A percentile compares a stretch with the other conserved stretches of the same genome.
These are phyloP conservation scores for Lepidium aucheri DNA, from an alignment of 345 rosid genomes.

Conservation along the genomic window DNA sequence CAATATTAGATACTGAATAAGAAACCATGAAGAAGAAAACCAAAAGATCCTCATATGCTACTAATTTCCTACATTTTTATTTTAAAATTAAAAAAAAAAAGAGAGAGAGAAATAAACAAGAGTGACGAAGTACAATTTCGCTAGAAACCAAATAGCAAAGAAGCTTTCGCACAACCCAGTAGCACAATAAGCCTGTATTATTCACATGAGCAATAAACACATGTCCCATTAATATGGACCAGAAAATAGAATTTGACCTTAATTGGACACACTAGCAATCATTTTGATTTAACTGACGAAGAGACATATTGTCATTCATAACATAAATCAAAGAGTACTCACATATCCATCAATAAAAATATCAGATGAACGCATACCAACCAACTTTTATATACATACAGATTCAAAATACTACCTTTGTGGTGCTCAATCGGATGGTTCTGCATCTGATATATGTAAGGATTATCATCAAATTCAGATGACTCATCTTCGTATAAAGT, in stretches of 20 bases:
- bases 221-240: background rate
- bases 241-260: background rate
- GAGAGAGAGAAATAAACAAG: too few relatives aligned
- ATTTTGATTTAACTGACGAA: background rate
- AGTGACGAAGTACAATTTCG: background rate
- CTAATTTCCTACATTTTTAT: background rate
- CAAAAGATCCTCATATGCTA: background rate
- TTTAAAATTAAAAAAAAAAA: too few relatives aligned
- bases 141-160: background rate
- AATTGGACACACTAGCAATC: background rate
- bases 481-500: constrained; percentile 51
- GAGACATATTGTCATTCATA: background rate
- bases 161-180: background rate
- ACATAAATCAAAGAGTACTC: background rate
- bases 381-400: background rate
- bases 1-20: background rate
- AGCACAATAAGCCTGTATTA: background rate
- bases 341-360: background rate
- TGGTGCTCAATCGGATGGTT: constrained; percentile 48
- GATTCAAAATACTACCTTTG: constrained; percentile 37
- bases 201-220: background rate
- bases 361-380: background rate
- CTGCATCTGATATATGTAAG: constrained; percentile 52
- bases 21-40: background rate
- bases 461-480: constrained; percentile 45